These are phyloP conservation scores for Hirschfeldia incana DNA, from an alignment of 345 rosid species.

Conservation along the genomic window DNA sequence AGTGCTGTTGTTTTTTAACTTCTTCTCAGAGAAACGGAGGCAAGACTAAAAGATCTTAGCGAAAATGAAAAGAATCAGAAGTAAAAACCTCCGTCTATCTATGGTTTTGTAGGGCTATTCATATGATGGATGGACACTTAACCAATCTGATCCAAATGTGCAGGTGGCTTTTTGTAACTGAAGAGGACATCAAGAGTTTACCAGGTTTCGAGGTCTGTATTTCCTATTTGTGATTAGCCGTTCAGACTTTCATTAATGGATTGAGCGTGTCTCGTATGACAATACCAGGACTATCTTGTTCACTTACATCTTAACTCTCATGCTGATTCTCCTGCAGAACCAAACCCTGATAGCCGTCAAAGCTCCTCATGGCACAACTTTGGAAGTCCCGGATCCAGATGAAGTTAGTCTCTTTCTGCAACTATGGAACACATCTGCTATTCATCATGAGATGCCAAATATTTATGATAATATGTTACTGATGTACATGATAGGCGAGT, in stretches of 20 bases:
- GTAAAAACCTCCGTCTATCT: constrained; percentile 42
- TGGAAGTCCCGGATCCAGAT: constrained; percentile 95
- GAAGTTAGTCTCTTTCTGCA: constrained; percentile 56
- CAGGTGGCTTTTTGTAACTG: constrained; percentile 93
- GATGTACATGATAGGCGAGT: constrained; percentile 53
- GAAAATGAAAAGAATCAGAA: constrained; percentile 79
- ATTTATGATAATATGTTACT: constrained; percentile 29
- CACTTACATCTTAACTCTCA: constrained; percentile 23
- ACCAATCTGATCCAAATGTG: constrained; percentile 32
- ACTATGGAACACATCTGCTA: constrained; percentile 8
- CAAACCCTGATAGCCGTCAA: constrained; percentile 93
- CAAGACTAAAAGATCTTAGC: constrained; percentile 65
- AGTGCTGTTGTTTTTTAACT: constrained; percentile 42
- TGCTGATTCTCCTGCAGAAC: constrained; percentile 52
- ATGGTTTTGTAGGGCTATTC: constrained; percentile 2
- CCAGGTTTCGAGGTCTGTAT: constrained; percentile 74
- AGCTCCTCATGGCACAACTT: constrained; percentile 98
- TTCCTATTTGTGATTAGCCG: neutral
- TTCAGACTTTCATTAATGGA: no score
- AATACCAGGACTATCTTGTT: constrained; percentile 24
- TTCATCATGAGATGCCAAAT: constrained; percentile 30
- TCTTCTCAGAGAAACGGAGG: constrained; percentile 80
- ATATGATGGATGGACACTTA: constrained; percentile 18
- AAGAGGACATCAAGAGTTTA: constrained; percentile 82
- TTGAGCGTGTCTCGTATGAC: neutral